Evolutionary conservation across 495 filamentous ascomycete genomes (phyloP).

Genomic region (Oidiodendron maius): DNA sequence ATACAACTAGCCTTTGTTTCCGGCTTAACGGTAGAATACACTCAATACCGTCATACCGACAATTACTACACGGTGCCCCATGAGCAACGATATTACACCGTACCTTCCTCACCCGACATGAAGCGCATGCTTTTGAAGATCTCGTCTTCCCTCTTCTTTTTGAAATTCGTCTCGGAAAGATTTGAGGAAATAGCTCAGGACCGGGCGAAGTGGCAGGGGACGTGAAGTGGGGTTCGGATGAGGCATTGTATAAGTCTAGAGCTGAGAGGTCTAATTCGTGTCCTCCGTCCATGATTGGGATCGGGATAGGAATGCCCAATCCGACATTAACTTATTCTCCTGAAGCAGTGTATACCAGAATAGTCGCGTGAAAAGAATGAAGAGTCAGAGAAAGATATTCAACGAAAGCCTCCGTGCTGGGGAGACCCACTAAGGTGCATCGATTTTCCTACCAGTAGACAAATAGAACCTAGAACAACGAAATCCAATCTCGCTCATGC

Average conservation of each 20-base stretch:
- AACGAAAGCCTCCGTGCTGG: too few relatives aligned
- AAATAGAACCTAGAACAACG: too few relatives aligned
- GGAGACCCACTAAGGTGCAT: too few relatives aligned
- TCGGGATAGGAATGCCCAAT: too few relatives aligned
- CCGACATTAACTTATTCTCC: too few relatives aligned
- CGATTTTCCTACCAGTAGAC: too few relatives aligned
- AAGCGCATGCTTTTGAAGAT: not conserved
- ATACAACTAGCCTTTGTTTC: slow-evolving; percentile 65
- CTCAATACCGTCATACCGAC: slow-evolving; percentile 76
- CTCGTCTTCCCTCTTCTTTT: not conserved
- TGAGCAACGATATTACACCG: slow-evolving; percentile 85
- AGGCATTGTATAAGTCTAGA: not conserved
- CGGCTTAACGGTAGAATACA: slow-evolving; percentile 84
- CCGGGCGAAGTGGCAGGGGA: not conserved
- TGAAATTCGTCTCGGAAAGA: not conserved
- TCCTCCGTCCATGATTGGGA: not conserved
- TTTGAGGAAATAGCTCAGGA: not conserved
- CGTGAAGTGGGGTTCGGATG: not conserved
- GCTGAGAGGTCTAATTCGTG: not conserved
- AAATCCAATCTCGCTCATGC: too few relatives aligned
- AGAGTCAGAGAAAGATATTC: too few relatives aligned
- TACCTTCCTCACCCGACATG: slow-evolving; percentile 80
- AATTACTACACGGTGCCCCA: slow-evolving; percentile 82
- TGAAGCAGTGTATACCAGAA: too few relatives aligned
- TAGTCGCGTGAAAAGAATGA: too few relatives aligned